phyloP scores from a whole-genome alignment of 768 basidiomycete genomes.

The Leucocoprinus birnbaumii region DNA sequence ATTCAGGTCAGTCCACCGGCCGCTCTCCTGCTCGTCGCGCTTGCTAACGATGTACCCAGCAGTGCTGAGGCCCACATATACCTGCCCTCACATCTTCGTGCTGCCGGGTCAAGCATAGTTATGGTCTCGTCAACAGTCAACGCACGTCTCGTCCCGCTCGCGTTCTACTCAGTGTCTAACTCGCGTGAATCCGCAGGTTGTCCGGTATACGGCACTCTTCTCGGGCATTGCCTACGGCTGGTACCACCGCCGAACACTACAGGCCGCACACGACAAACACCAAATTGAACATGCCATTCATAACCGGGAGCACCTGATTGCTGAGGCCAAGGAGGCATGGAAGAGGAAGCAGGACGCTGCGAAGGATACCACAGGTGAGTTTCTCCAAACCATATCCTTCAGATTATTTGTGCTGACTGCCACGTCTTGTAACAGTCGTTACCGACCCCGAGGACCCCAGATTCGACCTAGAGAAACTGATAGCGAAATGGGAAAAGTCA shows the following conservation, averaged over 20 bases:
- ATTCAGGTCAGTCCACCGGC: conserved; percentile 27
- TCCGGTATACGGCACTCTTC: conserved; percentile 88
- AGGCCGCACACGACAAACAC: conserved; percentile 73
- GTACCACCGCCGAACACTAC: conserved; percentile 87
- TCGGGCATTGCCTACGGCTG: conserved; percentile 90
- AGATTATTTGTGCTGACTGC: conserved; percentile 1
- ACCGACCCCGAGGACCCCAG: conserved; percentile 93
- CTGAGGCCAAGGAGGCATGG: conserved; percentile 89
- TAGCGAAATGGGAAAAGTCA: conserved; percentile 73
- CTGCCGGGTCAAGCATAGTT: conserved; percentile 26
- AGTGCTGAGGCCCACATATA: conserved; percentile 22
- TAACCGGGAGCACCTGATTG: conserved; percentile 72
- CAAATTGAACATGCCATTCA: conserved; percentile 74
- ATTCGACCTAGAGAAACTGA: conserved; percentile 93
- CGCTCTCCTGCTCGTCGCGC: background rate
- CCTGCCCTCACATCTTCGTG: conserved; percentile 24
- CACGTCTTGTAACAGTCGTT: conserved; percentile 53
- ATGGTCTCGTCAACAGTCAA: conserved; percentile 80
- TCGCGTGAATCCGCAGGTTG: conserved; percentile 55
- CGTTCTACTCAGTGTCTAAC: background rate
- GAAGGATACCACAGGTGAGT: conserved; percentile 58
- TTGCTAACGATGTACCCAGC: background rate
- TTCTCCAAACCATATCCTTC: background rate
- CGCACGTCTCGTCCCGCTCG: conserved; percentile 39
- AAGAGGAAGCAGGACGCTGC: conserved; percentile 66